These are phyloP conservation scores for Fraxinus albicans DNA, from an alignment of 305 asterid genomes.

Conservation along the genomic window DNA sequence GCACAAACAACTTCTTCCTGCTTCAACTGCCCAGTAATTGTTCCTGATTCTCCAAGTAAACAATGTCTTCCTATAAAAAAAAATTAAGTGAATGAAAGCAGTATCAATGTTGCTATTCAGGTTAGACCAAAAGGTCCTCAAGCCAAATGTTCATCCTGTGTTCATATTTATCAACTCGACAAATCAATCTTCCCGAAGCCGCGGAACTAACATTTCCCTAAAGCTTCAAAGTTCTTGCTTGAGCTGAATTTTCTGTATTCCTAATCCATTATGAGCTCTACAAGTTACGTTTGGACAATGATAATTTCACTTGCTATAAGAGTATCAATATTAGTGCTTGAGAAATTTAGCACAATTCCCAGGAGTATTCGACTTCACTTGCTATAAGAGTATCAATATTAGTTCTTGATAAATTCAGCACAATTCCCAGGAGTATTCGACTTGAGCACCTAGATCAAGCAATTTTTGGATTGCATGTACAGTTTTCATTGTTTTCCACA, in stretches of 20 bases:
- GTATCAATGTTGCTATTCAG: background rate
- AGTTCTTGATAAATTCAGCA: background rate
- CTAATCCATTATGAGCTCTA: background rate
- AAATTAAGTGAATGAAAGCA: background rate
- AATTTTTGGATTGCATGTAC: background rate
- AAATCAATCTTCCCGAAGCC: background rate
- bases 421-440: background rate
- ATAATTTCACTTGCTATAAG: background rate
- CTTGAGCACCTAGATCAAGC: background rate
- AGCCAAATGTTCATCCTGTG: background rate
- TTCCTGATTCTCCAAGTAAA: background rate
- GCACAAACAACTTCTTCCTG: too few relatives aligned
- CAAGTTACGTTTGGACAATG: background rate
- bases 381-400: background rate
- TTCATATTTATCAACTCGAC: background rate
- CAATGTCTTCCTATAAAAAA: background rate
- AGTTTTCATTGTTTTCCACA: background rate
- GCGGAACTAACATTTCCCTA: background rate
- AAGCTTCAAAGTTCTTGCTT: background rate
- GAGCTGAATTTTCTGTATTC: background rate
- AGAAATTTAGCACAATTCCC: background rate
- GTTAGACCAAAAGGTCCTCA: background rate
- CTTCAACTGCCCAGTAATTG: too few relatives aligned
- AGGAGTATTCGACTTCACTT: background rate
- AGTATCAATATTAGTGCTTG: background rate